Conservation (phyloP, 768 basidiomycete species). For the Leccinum aurantiacum region DNA sequence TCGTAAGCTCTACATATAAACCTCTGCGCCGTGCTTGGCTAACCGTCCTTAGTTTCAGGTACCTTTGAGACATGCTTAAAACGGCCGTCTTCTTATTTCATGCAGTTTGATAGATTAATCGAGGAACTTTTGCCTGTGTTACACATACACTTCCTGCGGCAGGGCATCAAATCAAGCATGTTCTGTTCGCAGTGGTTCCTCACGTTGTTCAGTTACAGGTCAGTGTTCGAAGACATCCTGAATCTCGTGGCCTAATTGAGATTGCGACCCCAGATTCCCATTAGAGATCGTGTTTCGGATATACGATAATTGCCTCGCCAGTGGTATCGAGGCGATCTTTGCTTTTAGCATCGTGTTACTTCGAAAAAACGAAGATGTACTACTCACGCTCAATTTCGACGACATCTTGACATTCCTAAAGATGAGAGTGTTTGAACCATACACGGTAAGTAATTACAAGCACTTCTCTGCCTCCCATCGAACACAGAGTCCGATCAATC, state of each 20-base stretch:
- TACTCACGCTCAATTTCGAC: slow-evolving; percentile 87
- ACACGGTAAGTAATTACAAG: slow-evolving; percentile 47
- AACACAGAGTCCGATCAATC: background rate
- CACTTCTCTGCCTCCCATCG: background rate
- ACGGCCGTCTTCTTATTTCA: slow-evolving; percentile 17
- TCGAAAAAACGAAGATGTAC: slow-evolving; percentile 79
- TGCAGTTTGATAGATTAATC: slow-evolving; percentile 87
- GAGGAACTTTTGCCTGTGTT: slow-evolving; percentile 92
- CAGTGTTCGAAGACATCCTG: background rate
- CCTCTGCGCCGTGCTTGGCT: background rate
- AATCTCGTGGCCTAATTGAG: background rate
- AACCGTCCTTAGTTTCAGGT: slow-evolving; percentile 58
- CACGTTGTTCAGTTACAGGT: slow-evolving; percentile 95
- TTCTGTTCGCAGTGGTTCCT: slow-evolving; percentile 99
- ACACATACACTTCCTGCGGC: slow-evolving; percentile 89
- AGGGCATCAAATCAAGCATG: slow-evolving; percentile 97
- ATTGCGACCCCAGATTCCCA: slow-evolving; percentile 66
- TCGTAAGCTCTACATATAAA: slow-evolving; percentile 49
- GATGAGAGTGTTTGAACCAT: slow-evolving; percentile 76
- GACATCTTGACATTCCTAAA: slow-evolving; percentile 86
- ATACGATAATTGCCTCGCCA: slow-evolving; percentile 94
- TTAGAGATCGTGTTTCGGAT: slow-evolving; percentile 93
- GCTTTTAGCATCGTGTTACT: slow-evolving; percentile 88
- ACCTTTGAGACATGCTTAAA: slow-evolving; percentile 17
- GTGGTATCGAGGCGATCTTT: slow-evolving; percentile 96